A percentile compares a stretch with the other conserved stretches of the same genome.
Evolutionary conservation across 1,284 basidiomycete genomes (phyloP).

Genomic region (Cutaneotrichosporon curvatum): DNA sequence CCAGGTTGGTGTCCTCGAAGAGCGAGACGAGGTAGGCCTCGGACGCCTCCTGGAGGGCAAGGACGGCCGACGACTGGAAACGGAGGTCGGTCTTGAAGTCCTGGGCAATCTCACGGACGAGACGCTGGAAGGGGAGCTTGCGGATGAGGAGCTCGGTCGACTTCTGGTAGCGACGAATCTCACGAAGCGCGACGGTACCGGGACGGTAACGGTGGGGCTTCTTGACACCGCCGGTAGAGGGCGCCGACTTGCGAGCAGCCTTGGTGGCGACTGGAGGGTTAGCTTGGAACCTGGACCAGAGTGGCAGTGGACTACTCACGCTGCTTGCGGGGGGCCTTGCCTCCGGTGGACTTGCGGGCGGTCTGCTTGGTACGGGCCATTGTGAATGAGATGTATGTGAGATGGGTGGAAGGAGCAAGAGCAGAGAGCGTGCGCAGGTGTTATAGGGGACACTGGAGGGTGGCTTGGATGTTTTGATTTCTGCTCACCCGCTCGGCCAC

Average conservation of each 20-base stretch:
- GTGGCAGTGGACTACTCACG: conserved; percentile 12
- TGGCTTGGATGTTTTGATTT: neutral
- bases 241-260: conserved; percentile 50
- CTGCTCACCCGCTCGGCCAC: neutral
- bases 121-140: conserved; percentile 86
- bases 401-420: conserved; percentile 2
- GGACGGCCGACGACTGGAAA: conserved; percentile 87
- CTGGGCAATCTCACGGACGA: conserved; percentile 65
- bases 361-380: conserved; percentile 53
- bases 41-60: conserved; percentile 81
- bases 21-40: conserved; percentile 89
- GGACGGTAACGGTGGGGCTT: conserved; percentile 57
- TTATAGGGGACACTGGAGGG: neutral
- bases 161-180: conserved; percentile 55
- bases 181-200: conserved; percentile 53
- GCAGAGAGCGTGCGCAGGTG: neutral
- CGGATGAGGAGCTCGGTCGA: conserved; percentile 87
- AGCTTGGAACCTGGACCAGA: neutral
- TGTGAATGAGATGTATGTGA: conserved; percentile 15
- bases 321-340: conserved; percentile 52
- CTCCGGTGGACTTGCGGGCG: conserved; percentile 57
- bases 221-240: conserved; percentile 55
- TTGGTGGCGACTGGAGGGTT: conserved; percentile 47
- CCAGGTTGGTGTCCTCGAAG: conserved; percentile 69
- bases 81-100: conserved; percentile 77